Evolutionary conservation across 2,329 filamentous ascomycete genomes (phyloP), one percentile per base, ranked within the genome.

Genomic region (Penicillium sclerotigenum): DNA sequence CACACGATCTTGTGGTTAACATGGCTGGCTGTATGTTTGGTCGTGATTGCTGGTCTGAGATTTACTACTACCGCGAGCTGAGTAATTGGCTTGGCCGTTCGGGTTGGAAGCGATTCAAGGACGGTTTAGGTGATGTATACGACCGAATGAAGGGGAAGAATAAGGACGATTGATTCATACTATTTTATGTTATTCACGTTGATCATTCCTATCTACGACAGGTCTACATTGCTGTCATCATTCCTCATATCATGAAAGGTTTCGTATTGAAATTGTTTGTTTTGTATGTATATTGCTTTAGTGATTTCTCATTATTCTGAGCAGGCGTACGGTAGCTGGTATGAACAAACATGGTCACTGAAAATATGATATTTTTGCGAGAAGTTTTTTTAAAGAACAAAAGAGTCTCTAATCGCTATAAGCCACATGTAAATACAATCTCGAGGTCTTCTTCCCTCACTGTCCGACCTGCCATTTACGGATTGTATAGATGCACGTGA

Each of bases 21-120:
- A 97, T 99, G 93, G 94, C 94, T 6, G 94, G 94, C 4, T 99
- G 94, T 72, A 89, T 96, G 74, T 97, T 90, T 88, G 93, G 93
- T 4, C 85, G 94, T 47, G 93, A 99, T 76, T 99, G 94, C 74
- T 97, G 93, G 93, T 88, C 87, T 36, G 94, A 99, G 77, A 97
- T 99, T 86, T 96, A 96, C 77, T 88, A 89, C 72, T 99, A 91
- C 78, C 89, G 92, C 50, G 87, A 96, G 73, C 82, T 96, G 69
- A 96, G 91, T 78, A 93, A 96, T 73, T 87, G 86, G 75, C 82
- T 97, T 59, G 97, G 97, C 79, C 85, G 91, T 49, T 89, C 85
- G 48, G 81, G 77, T 53, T 97, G 91, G 90, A 89, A 95, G 77
- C 83, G 80, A 63, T 77, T 77, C 50, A 72, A 72, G 52, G 73